Evolutionary conservation across 768 basidiomycete species (phyloP).

Genomic region (Neoboletus magnificus): DNA sequence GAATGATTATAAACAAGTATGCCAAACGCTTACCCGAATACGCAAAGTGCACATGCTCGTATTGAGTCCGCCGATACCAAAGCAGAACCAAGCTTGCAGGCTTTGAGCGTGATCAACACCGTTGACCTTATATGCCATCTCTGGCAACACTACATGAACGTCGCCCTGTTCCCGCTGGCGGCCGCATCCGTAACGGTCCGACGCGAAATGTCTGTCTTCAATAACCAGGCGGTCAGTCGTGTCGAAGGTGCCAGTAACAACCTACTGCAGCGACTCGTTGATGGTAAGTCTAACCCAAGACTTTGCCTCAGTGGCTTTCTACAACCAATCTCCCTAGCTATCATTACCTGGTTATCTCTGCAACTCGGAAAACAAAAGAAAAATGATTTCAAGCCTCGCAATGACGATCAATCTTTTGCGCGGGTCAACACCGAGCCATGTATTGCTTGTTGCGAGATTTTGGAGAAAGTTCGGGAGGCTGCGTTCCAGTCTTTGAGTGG

Average conservation of each 20-base stretch:
- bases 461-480: slow-evolving; percentile 78
- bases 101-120: slow-evolving; percentile 59
- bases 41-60: slow-evolving; percentile 59
- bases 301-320: neutral
- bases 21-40: slow-evolving; percentile 1
- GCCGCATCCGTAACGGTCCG: slow-evolving; percentile 82
- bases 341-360: slow-evolving; percentile 68
- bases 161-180: slow-evolving; percentile 85
- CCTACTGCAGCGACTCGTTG: slow-evolving; percentile 76
- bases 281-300: slow-evolving; percentile 52
- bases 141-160: slow-evolving; percentile 95
- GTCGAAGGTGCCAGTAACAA: slow-evolving; percentile 81
- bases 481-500: slow-evolving; percentile 79
- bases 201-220: slow-evolving; percentile 90
- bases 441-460: slow-evolving; percentile 73
- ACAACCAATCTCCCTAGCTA: slow-evolving; percentile 40
- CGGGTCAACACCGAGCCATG: slow-evolving; percentile 95
- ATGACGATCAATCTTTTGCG: slow-evolving; percentile 94
- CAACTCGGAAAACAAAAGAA: slow-evolving; percentile 92
- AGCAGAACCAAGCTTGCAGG: slow-evolving; percentile 73
- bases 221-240: slow-evolving; percentile 80
- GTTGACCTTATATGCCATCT: slow-evolving; percentile 90
- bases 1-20: neutral
- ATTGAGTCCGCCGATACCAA: slow-evolving; percentile 74
- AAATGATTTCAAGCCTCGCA: slow-evolving; percentile 93